Evolutionary conservation across 2,329 filamentous ascomycete species (phyloP).

Genomic region (Fusarium verrucosum): DNA sequence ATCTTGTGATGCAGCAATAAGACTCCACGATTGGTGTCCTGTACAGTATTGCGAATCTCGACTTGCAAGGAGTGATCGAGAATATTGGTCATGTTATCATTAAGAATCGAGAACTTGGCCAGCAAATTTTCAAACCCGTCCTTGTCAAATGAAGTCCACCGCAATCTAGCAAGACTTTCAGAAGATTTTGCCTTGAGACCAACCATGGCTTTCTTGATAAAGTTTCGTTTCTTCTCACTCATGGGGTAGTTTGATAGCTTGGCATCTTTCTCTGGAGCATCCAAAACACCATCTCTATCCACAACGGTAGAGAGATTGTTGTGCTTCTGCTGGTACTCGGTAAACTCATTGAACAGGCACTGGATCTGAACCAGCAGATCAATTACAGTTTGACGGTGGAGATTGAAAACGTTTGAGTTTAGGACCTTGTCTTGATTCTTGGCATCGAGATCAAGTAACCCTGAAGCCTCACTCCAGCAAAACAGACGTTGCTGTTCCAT

Average conservation of each 20-base stretch:
- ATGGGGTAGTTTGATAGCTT: slow-evolving; percentile 57
- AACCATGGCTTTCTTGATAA: slow-evolving; percentile 57
- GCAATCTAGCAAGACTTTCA: slow-evolving; percentile 49
- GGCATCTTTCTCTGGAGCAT: slow-evolving; percentile 55
- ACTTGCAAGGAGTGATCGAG: slow-evolving; percentile 58
- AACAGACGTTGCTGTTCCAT: slow-evolving; percentile 62
- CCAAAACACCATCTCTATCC: slow-evolving; percentile 50
- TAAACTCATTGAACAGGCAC: slow-evolving; percentile 59
- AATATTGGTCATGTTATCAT: slow-evolving; percentile 60
- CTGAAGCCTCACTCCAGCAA: slow-evolving; percentile 61
- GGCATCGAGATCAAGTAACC: slow-evolving; percentile 55
- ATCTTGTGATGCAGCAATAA: slow-evolving; percentile 59
- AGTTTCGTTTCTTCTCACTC: slow-evolving; percentile 52
- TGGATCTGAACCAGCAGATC: slow-evolving; percentile 59
- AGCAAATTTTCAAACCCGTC: slow-evolving; percentile 56
- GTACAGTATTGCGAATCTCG: slow-evolving; percentile 58
- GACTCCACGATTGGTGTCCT: slow-evolving; percentile 59
- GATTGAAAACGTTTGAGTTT: slow-evolving; percentile 58
- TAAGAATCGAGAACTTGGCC: slow-evolving; percentile 55
- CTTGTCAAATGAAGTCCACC: slow-evolving; percentile 59
- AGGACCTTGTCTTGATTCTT: slow-evolving; percentile 54
- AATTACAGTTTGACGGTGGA: slow-evolving; percentile 60
- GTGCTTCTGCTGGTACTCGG: slow-evolving; percentile 53
- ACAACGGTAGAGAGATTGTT: slow-evolving; percentile 48
- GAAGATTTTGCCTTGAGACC: slow-evolving; percentile 51